phyloP scores from a whole-genome alignment of 306 rosid genomes.

The Castanea mollissima region DNA sequence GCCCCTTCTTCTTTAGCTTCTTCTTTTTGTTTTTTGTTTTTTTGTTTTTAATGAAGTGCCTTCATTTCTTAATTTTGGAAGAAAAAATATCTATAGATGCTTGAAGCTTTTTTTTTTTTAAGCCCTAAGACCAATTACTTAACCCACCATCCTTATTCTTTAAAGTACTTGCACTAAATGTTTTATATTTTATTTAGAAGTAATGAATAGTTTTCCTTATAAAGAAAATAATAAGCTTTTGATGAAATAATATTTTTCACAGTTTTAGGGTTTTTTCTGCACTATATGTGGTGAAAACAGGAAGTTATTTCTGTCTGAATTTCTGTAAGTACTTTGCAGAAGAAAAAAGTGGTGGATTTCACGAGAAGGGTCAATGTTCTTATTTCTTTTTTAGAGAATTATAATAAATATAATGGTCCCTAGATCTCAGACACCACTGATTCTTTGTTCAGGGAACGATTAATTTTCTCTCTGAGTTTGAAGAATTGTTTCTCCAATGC shows the following conservation, averaged over 20 bases:
- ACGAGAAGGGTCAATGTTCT: constrained; percentile 9
- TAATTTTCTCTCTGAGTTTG: neutral
- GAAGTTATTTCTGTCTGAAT: neutral
- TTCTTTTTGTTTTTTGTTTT: neutral
- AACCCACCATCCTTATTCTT: too few relatives aligned
- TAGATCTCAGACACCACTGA: neutral
- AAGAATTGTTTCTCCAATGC: neutral
- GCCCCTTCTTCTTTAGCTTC: neutral
- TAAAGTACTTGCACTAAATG: neutral
- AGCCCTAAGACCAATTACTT: too few relatives aligned
- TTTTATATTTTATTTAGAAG: too few relatives aligned
- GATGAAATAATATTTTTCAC: neutral
- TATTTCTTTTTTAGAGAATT: neutral
- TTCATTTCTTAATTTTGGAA: neutral
- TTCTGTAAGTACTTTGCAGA: neutral
- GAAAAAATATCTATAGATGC: neutral
- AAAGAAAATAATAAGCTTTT: neutral
- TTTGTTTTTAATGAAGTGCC: neutral
- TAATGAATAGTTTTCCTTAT: neutral
- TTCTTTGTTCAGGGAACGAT: neutral
- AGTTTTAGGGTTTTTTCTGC: neutral
- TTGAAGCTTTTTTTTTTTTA: neutral
- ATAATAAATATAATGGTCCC: neutral
- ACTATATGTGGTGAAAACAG: neutral
- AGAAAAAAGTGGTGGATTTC: constrained; percentile 9